These are phyloP conservation scores for Penicillium brasilianum DNA, from an alignment of 2,329 filamentous ascomycete genomes.

Conservation along the genomic window DNA sequence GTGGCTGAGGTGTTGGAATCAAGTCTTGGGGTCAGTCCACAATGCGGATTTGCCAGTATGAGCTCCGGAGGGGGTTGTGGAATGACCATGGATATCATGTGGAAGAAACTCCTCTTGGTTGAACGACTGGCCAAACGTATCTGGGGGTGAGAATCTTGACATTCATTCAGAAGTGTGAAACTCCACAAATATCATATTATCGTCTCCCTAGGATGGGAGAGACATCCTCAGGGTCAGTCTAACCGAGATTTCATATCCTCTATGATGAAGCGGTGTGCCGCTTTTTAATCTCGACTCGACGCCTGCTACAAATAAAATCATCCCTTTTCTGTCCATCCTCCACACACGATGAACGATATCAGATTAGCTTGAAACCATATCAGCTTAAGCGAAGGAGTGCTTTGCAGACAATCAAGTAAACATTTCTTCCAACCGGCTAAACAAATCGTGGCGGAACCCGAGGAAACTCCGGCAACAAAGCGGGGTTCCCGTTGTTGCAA, in stretches of 20 bases:
- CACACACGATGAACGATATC: background rate
- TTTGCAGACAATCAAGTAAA: background rate
- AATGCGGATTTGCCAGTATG: slow-evolving; percentile 70
- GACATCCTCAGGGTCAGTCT: too few relatives aligned
- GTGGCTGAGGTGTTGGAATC: slow-evolving; percentile 68
- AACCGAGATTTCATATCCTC: too few relatives aligned
- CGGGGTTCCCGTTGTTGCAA: background rate
- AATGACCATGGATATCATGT: slow-evolving; percentile 68
- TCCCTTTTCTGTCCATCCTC: background rate
- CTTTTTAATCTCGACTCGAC: background rate
- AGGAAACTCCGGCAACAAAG: background rate
- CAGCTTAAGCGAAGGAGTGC: background rate
- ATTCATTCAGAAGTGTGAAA: background rate
- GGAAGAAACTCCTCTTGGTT: slow-evolving; percentile 58
- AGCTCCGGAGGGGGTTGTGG: slow-evolving; percentile 58
- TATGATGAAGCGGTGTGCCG: background rate
- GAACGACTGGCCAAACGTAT: slow-evolving; percentile 5
- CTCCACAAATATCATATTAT: too few relatives aligned
- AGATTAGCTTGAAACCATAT: background rate
- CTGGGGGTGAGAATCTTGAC: background rate
- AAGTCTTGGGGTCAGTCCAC: slow-evolving; percentile 64
- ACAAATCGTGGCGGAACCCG: background rate
- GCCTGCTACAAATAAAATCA: background rate
- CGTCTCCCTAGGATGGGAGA: too few relatives aligned
- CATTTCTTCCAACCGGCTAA: too few relatives aligned